Conservation (phyloP, 345 rosid genomes). For the Ceriops zippeliana region DNA sequence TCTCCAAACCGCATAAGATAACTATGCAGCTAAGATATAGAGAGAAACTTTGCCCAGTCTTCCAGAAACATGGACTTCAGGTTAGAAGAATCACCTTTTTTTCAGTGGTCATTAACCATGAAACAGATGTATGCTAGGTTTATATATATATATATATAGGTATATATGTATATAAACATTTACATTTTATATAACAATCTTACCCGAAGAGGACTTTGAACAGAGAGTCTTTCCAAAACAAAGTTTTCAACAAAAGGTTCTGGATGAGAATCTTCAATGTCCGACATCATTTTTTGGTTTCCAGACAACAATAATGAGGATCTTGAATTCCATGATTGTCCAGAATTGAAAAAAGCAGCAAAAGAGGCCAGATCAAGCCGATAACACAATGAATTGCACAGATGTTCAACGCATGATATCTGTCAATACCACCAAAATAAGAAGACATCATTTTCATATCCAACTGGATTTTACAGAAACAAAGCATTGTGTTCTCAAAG, state of each 20-base stretch:
- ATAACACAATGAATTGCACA: conserved; percentile 78
- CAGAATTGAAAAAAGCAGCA: conserved; percentile 83
- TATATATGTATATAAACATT: too few relatives aligned
- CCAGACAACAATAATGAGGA: conserved; percentile 64
- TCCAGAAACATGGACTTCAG: neutral
- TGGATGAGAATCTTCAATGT: conserved; percentile 42
- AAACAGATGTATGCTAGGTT: too few relatives aligned
- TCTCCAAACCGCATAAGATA: conserved; percentile 6
- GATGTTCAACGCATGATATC: conserved; percentile 83
- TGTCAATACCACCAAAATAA: conserved; percentile 29
- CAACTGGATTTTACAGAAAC: neutral
- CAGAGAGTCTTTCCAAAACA: conserved; percentile 92
- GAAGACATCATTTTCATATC: neutral
- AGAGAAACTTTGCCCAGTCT: neutral
- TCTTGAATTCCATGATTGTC: conserved; percentile 71
- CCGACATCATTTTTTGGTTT: conserved; percentile 36
- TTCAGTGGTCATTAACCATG: too few relatives aligned
- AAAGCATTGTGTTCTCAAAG: neutral
- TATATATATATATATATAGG: too few relatives aligned
- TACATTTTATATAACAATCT: conserved; percentile 10
- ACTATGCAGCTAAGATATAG: neutral
- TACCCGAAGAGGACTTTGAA: conserved; percentile 93
- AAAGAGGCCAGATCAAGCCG: conserved; percentile 86
- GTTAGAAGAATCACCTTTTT: too few relatives aligned
- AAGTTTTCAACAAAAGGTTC: conserved; percentile 92